Evolutionary conservation across 257 asterid species (phyloP).

Genomic region (Solanum bulbocastanum): DNA sequence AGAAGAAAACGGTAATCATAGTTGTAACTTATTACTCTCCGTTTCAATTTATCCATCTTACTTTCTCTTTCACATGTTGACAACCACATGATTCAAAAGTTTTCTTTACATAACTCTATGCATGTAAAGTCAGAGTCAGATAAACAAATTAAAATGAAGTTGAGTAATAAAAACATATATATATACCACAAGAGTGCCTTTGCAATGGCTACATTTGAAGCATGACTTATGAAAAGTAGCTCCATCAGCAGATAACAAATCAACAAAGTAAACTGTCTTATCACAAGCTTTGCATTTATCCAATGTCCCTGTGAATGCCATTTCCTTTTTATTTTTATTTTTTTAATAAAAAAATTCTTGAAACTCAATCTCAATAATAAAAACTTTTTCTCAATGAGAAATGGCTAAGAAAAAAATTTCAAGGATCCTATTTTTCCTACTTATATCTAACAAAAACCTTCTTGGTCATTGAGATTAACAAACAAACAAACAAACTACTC

Average conservation of each 20-base stretch:
- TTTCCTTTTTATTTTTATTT: background rate
- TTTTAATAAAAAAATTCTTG: background rate
- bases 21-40: background rate
- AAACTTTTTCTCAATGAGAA: background rate
- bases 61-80: background rate
- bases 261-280: conserved; percentile 38
- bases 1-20: background rate
- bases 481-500: background rate
- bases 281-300: conserved; percentile 50
- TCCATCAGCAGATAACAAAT: conserved; percentile 38
- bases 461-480: conserved; percentile 20
- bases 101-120: background rate
- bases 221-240: conserved; percentile 27
- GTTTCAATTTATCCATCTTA: background rate
- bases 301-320: conserved; percentile 41
- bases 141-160: background rate
- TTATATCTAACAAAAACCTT: background rate
- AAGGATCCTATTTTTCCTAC: background rate
- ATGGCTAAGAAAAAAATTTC: background rate
- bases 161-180: background rate
- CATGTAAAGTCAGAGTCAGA: background rate
- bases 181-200: conserved; percentile 42
- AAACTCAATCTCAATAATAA: background rate
- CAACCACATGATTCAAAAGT: background rate
- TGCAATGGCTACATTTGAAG: conserved; percentile 45